A percentile compares a stretch with the other conserved stretches of the same genome.
These are phyloP conservation scores for Achaetomiella virescens DNA, from an alignment of 495 filamentous ascomycete genomes.

Conservation along the genomic window DNA sequence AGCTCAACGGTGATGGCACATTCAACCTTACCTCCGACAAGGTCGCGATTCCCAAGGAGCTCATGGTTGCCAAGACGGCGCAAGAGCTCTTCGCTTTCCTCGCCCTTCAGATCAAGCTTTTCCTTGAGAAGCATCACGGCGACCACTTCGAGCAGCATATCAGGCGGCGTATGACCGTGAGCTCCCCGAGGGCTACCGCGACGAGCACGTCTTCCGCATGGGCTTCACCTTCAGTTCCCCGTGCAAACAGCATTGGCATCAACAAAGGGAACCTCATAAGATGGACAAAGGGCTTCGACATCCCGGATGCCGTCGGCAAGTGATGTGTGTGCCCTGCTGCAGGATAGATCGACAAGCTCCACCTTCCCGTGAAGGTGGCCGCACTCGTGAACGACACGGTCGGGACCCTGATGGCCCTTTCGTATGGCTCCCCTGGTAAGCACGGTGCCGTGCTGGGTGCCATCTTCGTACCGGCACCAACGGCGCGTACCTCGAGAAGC, in stretches of 20 bases:
- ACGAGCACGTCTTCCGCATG: constrained; percentile 76
- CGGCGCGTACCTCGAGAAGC: constrained; percentile 82
- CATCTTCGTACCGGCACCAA: constrained; percentile 93
- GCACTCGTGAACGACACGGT: constrained; percentile 97
- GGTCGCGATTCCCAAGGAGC: constrained; percentile 77
- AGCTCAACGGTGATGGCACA: constrained; percentile 84
- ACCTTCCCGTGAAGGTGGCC: constrained; percentile 84
- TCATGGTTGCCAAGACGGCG: constrained; percentile 84
- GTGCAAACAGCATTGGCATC: constrained; percentile 87
- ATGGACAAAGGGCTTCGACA: constrained; percentile 99
- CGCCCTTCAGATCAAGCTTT: constrained; percentile 81
- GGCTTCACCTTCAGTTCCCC: constrained; percentile 98
- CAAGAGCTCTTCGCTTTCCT: constrained; percentile 89
- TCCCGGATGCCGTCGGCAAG: constrained; percentile 83
- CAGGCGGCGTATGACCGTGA: constrained; percentile 51
- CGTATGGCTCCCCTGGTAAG: constrained; percentile 87
- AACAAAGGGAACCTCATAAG: constrained; percentile 88
- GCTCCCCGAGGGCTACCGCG: constrained; percentile 48
- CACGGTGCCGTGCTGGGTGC: constrained; percentile 81
- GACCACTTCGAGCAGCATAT: constrained; percentile 77
- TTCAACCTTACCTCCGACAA: constrained; percentile 90
- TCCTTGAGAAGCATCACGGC: constrained; percentile 79
- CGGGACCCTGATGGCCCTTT: constrained; percentile 94
- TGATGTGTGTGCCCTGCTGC: constrained; percentile 89
- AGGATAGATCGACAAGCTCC: constrained; percentile 79